Conservation (phyloP, 2,329 filamentous ascomycete genomes). For the Tothia fuscella region DNA sequence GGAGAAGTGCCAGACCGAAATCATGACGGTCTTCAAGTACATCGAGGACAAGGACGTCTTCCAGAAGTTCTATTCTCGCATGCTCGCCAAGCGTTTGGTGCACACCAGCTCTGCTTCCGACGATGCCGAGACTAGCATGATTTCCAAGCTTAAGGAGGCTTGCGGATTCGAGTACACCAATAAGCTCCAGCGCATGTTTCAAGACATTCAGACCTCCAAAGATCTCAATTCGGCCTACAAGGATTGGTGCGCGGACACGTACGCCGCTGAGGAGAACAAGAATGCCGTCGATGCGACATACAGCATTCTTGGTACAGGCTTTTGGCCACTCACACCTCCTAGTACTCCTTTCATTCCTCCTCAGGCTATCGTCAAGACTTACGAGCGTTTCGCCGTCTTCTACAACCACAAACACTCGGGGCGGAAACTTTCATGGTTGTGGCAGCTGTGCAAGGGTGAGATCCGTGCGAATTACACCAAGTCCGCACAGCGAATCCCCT, state of each 20-base stretch:
- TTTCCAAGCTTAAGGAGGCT: slow-evolving; percentile 95
- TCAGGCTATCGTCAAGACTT: slow-evolving; percentile 70
- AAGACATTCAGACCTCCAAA: slow-evolving; percentile 98
- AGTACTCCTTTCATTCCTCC: slow-evolving; percentile 83
- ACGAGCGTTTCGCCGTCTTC: slow-evolving; percentile 79
- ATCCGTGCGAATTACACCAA: slow-evolving; percentile 90
- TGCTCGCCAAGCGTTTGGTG: slow-evolving; percentile 87
- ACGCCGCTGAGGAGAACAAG: slow-evolving; percentile 54
- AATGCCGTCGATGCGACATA: slow-evolving; percentile 73
- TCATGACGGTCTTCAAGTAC: slow-evolving; percentile 99
- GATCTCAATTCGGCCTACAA: slow-evolving; percentile 87
- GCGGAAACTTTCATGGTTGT: slow-evolving; percentile 93
- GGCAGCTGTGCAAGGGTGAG: slow-evolving; percentile 97
- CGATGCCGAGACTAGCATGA: slow-evolving; percentile 98
- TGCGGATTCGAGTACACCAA: slow-evolving; percentile 99
- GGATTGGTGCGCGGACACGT: slow-evolving; percentile 57
- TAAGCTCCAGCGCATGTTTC: slow-evolving; percentile 99
- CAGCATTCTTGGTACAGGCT: slow-evolving; percentile 87
- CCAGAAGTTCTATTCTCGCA: slow-evolving; percentile 97
- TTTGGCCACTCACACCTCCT: slow-evolving; percentile 87
- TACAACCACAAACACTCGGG: slow-evolving; percentile 96
- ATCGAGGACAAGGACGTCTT: slow-evolving; percentile 99
- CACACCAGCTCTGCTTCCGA: slow-evolving; percentile 92
- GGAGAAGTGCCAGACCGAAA: slow-evolving; percentile 75
- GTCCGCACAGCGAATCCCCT: slow-evolving; percentile 62